These are phyloP conservation scores for Pythium angustatum DNA, from an alignment of 352 stramenopile species.

Conservation along the genomic window DNA sequence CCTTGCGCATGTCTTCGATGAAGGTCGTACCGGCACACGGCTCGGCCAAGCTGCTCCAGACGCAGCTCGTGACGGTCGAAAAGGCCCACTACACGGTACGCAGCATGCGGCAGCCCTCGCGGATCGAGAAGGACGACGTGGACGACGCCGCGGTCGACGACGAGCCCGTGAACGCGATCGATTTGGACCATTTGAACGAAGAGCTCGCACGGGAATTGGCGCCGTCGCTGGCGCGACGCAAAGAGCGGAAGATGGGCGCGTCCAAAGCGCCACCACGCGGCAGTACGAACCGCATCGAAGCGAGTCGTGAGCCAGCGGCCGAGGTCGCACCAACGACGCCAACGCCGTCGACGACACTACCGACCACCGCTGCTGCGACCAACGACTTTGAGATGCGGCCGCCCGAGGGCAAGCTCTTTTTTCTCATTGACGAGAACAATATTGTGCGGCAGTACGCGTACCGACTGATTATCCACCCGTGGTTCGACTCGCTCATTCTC, in stretches of 20 bases:
- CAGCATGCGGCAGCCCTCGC: neutral
- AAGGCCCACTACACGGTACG: neutral
- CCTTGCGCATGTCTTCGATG: slow-evolving; percentile 61
- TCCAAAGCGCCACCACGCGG: slow-evolving; percentile 13
- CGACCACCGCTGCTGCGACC: neutral
- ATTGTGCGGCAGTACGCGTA: slow-evolving; percentile 41
- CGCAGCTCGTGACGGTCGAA: neutral
- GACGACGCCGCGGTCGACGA: slow-evolving; percentile 18
- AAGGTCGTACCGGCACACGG: slow-evolving; percentile 40
- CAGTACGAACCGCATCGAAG: slow-evolving; percentile 20
- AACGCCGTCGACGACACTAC: neutral
- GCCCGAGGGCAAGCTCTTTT: slow-evolving; percentile 37
- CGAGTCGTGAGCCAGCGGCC: neutral
- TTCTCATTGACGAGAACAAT: slow-evolving; percentile 51
- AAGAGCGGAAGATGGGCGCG: slow-evolving; percentile 14
- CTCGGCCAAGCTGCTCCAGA: neutral
- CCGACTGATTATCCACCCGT: slow-evolving; percentile 54
- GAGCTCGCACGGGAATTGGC: slow-evolving; percentile 42
- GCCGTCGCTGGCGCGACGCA: neutral
- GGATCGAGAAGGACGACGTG: slow-evolving; percentile 20
- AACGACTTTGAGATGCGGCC: slow-evolving; percentile 20
- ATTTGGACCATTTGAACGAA: slow-evolving; percentile 37
- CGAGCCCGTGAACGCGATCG: slow-evolving; percentile 29
- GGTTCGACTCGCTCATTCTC: slow-evolving; percentile 85
- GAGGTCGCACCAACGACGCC: no score